Base-by-base conservation (phyloP, 208 protist genomes). In the Crithidia acanthocephali region DNA sequence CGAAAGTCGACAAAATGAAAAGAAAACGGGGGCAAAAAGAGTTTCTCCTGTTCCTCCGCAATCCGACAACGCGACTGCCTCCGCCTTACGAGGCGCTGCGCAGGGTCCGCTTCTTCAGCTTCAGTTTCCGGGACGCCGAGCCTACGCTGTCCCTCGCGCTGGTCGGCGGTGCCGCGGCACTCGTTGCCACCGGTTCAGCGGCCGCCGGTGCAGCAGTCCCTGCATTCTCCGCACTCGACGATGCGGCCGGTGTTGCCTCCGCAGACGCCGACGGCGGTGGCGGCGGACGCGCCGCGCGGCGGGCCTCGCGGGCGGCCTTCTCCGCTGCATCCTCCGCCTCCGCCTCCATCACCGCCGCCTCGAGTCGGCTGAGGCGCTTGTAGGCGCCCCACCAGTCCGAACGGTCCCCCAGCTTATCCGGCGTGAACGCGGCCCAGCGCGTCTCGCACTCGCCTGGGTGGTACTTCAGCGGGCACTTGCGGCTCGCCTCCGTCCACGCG, bases 401-500 rank as follows among this genome's bases (percentile, higher is more conserved):
- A 0, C 56, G 25, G 4, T 63, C 25, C 37, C 66, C 51, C 0
- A 93, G 20, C 73, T 80, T 88, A 22, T 79, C 65, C 16, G 85
- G 79, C 32, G 90, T 74, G 65, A 95, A 95, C 13, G 77, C 76
- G 40, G 84, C 50, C 91, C 91, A 95, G 37, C 77, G 73, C 10
- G 61, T 30, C 55, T 91, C 86, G 64, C 91, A 95, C 56, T 88
- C 85, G 48, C 91, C 91, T 8, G 52, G 66, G 68, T 77, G 74
- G 65, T 81, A 95, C 80, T 95, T 95, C 22, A 73, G 27, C 11
- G 85, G 78, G 56, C 86, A 93, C 63, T 90, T 83, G 25, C 80
- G 84, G 55, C 88, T 94, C 10, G 86, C 87, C 67, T 88, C 84
- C 18, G 78, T 68, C 91, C 91, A 95, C n/a, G 91, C 91, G 27